Base-by-base conservation (phyloP, 371 early-diverging fungal genomes). In the Mucor saturninus region DNA sequence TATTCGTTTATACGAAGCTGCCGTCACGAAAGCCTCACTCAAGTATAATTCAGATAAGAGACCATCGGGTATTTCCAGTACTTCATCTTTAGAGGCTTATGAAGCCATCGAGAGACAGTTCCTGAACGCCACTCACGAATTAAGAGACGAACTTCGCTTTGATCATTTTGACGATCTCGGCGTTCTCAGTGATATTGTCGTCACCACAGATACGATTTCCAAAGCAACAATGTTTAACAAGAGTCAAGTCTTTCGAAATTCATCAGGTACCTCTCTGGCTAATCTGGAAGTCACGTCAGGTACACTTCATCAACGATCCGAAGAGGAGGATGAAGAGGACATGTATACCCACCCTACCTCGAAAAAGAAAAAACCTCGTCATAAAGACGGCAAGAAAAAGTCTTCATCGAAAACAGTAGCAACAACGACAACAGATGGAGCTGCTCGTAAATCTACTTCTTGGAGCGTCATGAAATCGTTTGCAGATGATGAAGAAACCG, bases 131-230 rank as follows among this genome's bases (percentile, higher is more conserved):
- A 68, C 72, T 9, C 54, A 57, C 2, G 68, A 72, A 28, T 61
- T 80, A 29, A 58, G 54, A 26, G 45, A 63, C 3, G 71, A 77
- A 31, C 65, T 80, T 15, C 69, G 66, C 1, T 58, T 75, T 43
- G 32, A 59, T 3, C 26, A 61, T 5, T 55, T 65, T 8, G 40
- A 46, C 6, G 78, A 77, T 13, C 42, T 77, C 10, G 81, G 81
- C n/a, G 60, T 68, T 13, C 59, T 80, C 13, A 76, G 69, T 39
- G 81, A 80, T 42, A 69, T 60, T 30, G 67, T 77, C 3, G 58
- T 80, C 1, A 57, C 62, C 10, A 69, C 78, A 3, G 70, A 77
- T 21, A 71, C 71, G 2, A 74, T 72, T 13, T 45, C 59, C 5
- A 59, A 59, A 32, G 13, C 50, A 13, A 54, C 13, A 2, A 14